Evolutionary conservation across 768 basidiomycete species (phyloP), one percentile per base, ranked within the genome.

Genomic region (Cubamyces lactineus): DNA sequence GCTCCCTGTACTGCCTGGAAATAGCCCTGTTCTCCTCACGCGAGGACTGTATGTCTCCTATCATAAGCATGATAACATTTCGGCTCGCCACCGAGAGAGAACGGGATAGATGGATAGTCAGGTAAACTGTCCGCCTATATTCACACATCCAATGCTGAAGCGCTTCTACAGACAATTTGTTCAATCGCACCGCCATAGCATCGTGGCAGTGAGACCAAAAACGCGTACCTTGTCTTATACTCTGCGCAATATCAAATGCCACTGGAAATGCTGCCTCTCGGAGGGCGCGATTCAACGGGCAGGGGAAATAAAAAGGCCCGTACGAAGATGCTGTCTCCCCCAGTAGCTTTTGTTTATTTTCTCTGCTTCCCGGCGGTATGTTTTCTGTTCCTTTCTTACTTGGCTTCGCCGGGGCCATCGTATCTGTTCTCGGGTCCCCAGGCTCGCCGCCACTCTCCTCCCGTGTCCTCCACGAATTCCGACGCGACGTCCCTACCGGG

Each of bases 401-500:
- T 46, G n/a, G 48, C 48, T n/a, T 50, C 26, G 48, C 48, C 39
- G 53, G 26, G n/a, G n/a, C 21, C 40, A 40, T 41, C 19, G 39
- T 42, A 30, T 42, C 48, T 21, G 48, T 50, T 58, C 21, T 30
- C 16, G 53, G 53, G 12, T 55, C 28, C 16, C n/a, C 49, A 34
- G 28, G 45, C 5, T 23, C 53, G 11, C 53, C 53, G 3, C 42
- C 43, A 28, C 53, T 55, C 26, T 55, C 53, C n/a, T 39, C 34
- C 9, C 51, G 51, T 19, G 23, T 52, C 38, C 51, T 52, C 15
- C 51, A 52, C 34, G 51, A 52, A 52, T 19, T 40, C n/a, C 51
- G 51, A 13, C 51, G 51, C n/a, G 38, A 34, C n/a, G 7, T 39
- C 12, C 51, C 38, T 17, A 28, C 51, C 7, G 79, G 78, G 59